Conservation (phyloP, 164 flowering plant species). For the Pachysandra terminalis region DNA sequence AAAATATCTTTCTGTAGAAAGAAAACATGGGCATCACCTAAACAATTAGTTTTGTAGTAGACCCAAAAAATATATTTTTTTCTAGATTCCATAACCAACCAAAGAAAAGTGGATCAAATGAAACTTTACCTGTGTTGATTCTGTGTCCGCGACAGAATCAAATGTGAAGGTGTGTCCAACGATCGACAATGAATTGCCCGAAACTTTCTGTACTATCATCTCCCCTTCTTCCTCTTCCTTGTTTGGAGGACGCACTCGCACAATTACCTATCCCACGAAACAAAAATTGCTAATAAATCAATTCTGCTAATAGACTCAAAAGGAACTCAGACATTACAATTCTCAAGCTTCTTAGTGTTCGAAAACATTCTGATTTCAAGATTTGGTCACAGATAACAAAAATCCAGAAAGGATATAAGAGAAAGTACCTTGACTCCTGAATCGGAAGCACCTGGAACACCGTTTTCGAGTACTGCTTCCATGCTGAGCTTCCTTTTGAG, state of each 20-base stretch:
- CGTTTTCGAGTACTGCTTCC: slow-evolving; percentile 47
- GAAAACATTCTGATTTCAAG: background rate
- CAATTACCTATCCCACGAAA: slow-evolving; percentile 49
- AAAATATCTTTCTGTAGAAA: slow-evolving; percentile 66
- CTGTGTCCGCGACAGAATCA: slow-evolving; percentile 79
- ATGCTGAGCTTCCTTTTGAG: slow-evolving; percentile 64
- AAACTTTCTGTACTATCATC: slow-evolving; percentile 52
- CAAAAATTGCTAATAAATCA: slow-evolving; percentile 1
- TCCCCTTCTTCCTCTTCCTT: slow-evolving; percentile 77
- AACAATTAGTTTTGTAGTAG: no score
- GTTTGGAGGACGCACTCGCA: slow-evolving; percentile 74
- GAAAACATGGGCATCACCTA: background rate
- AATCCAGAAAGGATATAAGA: background rate
- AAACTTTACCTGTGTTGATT: slow-evolving; percentile 66
- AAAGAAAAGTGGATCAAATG: background rate
- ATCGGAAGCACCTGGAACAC: slow-evolving; percentile 35
- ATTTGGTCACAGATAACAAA: background rate
- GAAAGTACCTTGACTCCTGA: slow-evolving; percentile 75
- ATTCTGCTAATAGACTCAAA: background rate
- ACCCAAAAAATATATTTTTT: background rate
- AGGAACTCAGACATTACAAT: background rate
- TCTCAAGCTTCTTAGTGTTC: background rate
- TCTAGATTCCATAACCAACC: background rate
- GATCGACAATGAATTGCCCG: slow-evolving; percentile 62
- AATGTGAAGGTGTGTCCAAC: slow-evolving; percentile 75